Percentiles rank a stretch among this genome's conserved stretches.
phyloP scores from a whole-genome alignment of 2,329 filamentous ascomycete genomes.

The Ophiostoma himal-ulmi region DNA sequence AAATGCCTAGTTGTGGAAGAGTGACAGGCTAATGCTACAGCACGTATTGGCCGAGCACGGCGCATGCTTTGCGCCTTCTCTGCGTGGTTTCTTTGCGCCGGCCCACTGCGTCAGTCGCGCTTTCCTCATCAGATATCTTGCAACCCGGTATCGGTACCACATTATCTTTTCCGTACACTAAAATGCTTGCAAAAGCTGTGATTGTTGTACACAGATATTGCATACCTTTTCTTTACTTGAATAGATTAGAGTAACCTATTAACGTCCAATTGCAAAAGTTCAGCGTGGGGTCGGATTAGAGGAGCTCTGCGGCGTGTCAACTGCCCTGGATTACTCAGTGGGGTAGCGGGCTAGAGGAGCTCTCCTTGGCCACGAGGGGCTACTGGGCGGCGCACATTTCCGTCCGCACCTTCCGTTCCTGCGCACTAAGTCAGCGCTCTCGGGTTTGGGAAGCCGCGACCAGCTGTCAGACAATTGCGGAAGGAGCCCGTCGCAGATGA shows the following conservation, averaged over 20 bases:
- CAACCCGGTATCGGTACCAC: constrained; percentile 22
- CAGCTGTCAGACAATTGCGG: constrained; percentile 1
- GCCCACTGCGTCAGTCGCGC: constrained; percentile 8
- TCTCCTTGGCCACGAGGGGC: constrained; percentile 3
- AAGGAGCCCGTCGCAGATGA: background rate
- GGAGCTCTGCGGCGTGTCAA: constrained; percentile 17
- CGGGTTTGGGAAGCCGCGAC: constrained; percentile 2
- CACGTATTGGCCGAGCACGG: constrained; percentile 14
- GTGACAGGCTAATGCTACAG: constrained; percentile 1
- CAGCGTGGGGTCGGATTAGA: constrained; percentile 12
- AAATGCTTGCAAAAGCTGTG: no score
- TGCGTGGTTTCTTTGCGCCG: constrained; percentile 18
- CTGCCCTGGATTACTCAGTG: constrained; percentile 16
- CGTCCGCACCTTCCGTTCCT: constrained; percentile 18
- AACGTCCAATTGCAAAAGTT: background rate
- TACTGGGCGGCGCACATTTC: background rate
- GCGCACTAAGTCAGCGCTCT: background rate
- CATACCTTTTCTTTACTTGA: no score
- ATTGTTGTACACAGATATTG: background rate
- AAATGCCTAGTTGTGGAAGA: background rate
- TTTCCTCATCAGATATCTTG: background rate
- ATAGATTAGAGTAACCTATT: no score
- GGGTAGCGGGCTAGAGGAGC: constrained; percentile 20
- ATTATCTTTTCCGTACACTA: background rate
- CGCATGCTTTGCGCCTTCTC: constrained; percentile 10